Evolutionary conservation across 1,284 basidiomycete genomes (phyloP), one percentile per base, ranked within the genome.

Genomic region (Ustilago esculenta): DNA sequence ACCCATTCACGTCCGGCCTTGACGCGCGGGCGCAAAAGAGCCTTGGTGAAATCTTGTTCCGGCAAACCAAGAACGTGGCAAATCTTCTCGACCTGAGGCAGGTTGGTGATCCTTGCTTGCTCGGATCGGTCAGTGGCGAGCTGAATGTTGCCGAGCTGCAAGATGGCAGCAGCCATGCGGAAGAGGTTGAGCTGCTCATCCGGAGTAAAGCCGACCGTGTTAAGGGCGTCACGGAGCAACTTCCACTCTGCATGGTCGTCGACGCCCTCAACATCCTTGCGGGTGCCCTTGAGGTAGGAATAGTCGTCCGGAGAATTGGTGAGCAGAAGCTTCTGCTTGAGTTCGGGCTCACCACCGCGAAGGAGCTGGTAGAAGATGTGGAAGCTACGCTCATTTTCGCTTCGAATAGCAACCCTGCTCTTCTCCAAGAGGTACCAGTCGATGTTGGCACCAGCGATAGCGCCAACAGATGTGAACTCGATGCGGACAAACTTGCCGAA

Each of bases 361-460:
- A 70, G 76, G 23, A 92, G 83, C 83, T 98, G 94, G 82, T 98
- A 99, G 83, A 99, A 98, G 3, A 98, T 91, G 81, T 98, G 96
- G 82, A 98, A 99, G 80, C 88, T 91, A 45, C 96, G 87, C 83
- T 99, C 96, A 49, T 75, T 76, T 14, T 72, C 72, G 61, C 70
- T 75, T 14, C 79, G 78, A 21, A 70, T 81, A 27, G 78, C 76
- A 29, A 99, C 94, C 75, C 96, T 85, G 81, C 93, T 95, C 86
- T 98, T 98, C 85, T 99, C 96, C 42, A 99, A 85, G 35, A 99
- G 85, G 82, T 99, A 99, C 96, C 96, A 98, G 82, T 98, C 94
- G 66, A 98, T 95, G 79, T 95, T 97, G 34, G 96, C 96, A 2
- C 96, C 96, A 1, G 94, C 92, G 55, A 99, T 99, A 64, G 92